Percentiles rank a stretch among this genome's conserved stretches.
Evolutionary conservation across 768 basidiomycete genomes (phyloP).

Genomic region (Phlebiopsis gigantea): DNA sequence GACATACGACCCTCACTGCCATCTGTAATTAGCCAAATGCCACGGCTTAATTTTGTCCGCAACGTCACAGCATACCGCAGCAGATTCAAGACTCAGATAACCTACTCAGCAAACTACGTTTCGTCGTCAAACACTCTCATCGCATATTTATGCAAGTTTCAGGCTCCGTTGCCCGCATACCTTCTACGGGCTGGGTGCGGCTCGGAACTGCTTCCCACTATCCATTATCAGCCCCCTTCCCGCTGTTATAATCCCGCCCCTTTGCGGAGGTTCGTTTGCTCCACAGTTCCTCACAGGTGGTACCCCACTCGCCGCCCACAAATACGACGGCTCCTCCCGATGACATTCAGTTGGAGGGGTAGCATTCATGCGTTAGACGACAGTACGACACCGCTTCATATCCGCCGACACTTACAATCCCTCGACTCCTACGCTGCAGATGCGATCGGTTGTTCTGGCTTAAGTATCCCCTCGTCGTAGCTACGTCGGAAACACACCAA

Average conservation of each 20-base stretch:
- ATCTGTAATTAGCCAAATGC: not conserved
- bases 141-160: not conserved
- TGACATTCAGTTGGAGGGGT: no score
- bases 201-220: not conserved
- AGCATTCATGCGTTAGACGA: no score
- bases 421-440: not conserved
- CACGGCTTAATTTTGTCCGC: not conserved
- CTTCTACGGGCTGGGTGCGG: not conserved
- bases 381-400: not conserved
- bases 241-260: not conserved
- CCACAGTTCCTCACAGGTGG: not conserved
- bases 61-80: not conserved
- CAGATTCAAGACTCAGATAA: not conserved
- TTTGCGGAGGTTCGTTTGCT: not conserved
- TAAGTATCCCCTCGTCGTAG: not conserved
- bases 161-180: not conserved
- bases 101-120: not conserved
- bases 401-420: not conserved
- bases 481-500: not conserved
- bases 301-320: no score
- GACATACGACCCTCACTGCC: not conserved
- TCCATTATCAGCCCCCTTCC: not conserved
- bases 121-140: not conserved
- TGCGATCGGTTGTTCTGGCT: not conserved
- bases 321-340: not conserved